Base-by-base conservation (phyloP, 352 stramenopile genomes). In the Phytophthora chlamydospora region DNA sequence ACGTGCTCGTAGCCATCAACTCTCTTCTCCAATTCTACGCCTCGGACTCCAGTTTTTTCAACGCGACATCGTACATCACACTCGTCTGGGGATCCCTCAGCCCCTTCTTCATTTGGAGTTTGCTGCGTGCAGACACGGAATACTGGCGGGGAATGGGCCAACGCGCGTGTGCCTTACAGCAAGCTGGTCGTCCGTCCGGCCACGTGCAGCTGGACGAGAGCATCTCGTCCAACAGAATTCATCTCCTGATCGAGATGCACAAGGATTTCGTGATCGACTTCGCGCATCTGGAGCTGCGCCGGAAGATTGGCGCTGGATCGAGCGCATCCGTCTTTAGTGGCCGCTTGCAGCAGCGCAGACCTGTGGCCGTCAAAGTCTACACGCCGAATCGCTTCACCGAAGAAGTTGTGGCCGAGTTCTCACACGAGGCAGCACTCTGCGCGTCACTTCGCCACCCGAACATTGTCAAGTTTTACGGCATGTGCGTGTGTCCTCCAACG, bases 181-280 rank as follows among this genome's bases (percentile, higher is more conserved):
- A 44, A 27, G 45, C 43, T 14, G 46, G 31, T 19, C 17, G 41
- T 21, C 49, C 51, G 10, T 53, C 46, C 8, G 50, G 38, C 3
- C 45, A 77, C 17, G 17, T 45, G 16, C 47, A 63, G 24, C 54
- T 81, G 19, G 48, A 74, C 27, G 74, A 87, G 33, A 43, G 17
- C 10, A 74, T 83, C 6, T 90, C 75, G n/a, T 76, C 80, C 0
- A 68, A 60, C 27, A 68, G 71, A 7, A 71, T 88, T 5, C 80
- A 90, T 17, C 21, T 64, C 11, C 72, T 90, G 50, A 88, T 90
- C 17, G 80, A 90, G 58, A 83, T 84, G 71, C 79, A 90, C 58
- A 69, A 70, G 39, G 80, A 88, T 32, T 85, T 80, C 53, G 54
- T 90, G 12, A 88, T 90, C 29, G 80, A 90, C 51, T 90, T 90